These are phyloP conservation scores for Cytospora mali DNA, from an alignment of 2,329 filamentous ascomycete species.

Conservation along the genomic window DNA sequence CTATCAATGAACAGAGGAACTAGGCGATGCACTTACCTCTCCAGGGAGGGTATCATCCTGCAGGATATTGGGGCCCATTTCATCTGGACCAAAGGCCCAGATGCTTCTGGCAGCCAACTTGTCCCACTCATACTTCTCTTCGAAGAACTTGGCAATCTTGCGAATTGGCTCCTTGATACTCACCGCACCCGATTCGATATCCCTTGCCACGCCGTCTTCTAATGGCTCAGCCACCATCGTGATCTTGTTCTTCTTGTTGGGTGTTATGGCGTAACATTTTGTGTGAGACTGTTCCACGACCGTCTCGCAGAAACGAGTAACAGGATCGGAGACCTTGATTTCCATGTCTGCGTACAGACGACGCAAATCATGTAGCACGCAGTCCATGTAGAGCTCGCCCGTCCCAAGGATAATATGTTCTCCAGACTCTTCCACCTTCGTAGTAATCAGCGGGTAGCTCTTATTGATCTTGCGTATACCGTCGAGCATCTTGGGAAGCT, in stretches of 20 bases:
- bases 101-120: slow-evolving; percentile 91
- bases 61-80: slow-evolving; percentile 90
- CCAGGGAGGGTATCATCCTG: slow-evolving; percentile 95
- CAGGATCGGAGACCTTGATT: slow-evolving; percentile 96
- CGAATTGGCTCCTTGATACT: slow-evolving; percentile 91
- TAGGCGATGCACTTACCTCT: slow-evolving; percentile 58
- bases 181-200: slow-evolving; percentile 89
- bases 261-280: slow-evolving; percentile 96
- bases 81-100: slow-evolving; percentile 97
- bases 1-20: not conserved
- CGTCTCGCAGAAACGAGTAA: slow-evolving; percentile 96
- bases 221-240: slow-evolving; percentile 98
- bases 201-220: slow-evolving; percentile 90
- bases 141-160: slow-evolving; percentile 94
- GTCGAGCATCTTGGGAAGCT: slow-evolving; percentile 98
- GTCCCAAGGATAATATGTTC: slow-evolving; percentile 95
- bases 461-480: slow-evolving; percentile 97
- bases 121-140: slow-evolving; percentile 97
- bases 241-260: slow-evolving; percentile 99
- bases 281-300: slow-evolving; percentile 96
- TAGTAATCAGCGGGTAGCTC: slow-evolving; percentile 92
- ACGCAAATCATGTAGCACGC: slow-evolving; percentile 91
- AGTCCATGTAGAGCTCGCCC: slow-evolving; percentile 99
- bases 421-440: slow-evolving; percentile 96
- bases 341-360: slow-evolving; percentile 98